phyloP scores from a whole-genome alignment of 768 basidiomycete species.

The Ramaria rubella region DNA sequence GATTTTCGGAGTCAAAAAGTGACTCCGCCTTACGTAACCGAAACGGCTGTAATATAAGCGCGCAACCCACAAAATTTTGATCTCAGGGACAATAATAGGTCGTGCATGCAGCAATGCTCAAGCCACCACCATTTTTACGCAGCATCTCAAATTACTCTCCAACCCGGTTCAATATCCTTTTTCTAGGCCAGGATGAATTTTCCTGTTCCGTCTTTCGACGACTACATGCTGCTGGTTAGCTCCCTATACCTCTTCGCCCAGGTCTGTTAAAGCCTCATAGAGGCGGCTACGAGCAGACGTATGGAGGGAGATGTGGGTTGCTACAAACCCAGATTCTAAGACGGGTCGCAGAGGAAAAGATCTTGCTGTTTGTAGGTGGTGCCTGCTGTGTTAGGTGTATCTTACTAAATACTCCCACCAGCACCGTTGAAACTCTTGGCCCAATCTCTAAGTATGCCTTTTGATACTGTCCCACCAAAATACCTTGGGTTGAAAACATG shows the following conservation, averaged over 20 bases:
- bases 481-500: constrained; percentile 58
- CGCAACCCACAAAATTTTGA: too few species aligned
- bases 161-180: constrained; percentile 60
- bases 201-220: constrained; percentile 68
- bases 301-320: constrained; percentile 62
- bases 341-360: constrained; percentile 55
- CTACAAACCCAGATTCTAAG: constrained; percentile 63
- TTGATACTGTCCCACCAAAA: constrained; percentile 54
- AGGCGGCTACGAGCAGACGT: constrained; percentile 47
- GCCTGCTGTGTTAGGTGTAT: background rate
- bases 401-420: constrained; percentile 22
- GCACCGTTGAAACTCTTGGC: constrained; percentile 67
- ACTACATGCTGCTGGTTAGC: constrained; percentile 55
- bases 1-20: too few species aligned
- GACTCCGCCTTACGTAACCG: too few species aligned
- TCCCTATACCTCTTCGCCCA: background rate
- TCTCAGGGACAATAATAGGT: too few species aligned
- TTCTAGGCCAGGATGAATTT: constrained; percentile 85
- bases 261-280: background rate
- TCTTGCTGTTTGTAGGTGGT: constrained; percentile 48
- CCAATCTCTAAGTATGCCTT: constrained; percentile 43
- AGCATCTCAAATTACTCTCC: background rate
- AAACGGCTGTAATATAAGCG: too few species aligned
- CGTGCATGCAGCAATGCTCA: background rate
- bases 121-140: background rate